Base-by-base conservation (phyloP, 768 basidiomycete genomes). In the Xerocomus spinulosus region DNA sequence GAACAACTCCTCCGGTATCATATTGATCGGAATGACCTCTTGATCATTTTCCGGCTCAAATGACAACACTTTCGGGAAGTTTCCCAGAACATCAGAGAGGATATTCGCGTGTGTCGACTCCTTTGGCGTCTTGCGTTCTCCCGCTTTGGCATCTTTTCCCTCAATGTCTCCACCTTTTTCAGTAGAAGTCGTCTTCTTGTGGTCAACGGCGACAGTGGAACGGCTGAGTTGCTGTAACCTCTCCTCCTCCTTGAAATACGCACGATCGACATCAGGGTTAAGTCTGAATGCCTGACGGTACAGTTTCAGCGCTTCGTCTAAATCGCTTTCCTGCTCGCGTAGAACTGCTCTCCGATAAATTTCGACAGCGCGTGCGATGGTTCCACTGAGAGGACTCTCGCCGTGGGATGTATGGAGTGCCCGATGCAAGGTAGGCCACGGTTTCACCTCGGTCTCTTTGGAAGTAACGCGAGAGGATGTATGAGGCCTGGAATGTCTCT, bases 221-320 rank as follows among this genome's bases (percentile, higher is more conserved):
- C 38, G 46, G 32, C 40, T 38, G 23, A 40, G 39, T 34, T 55
- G 49, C 9, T 57, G 55, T 26, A 56, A 26, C 47, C 57, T 61
- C 35, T 59, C 69, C 58, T 87, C 83, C 50, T 81, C 73, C 34
- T 73, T 71, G 50, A 77, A 72, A 66, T 87, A 92, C 1, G 78
- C 76, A 50, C 76, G 75, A 61, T 92, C 91, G 28, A 93, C 87
- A 51, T 87, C 71, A 29, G 84, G 72, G 50, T 92, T 79, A 68
- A 85, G 68, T 44, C 84, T 79, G 63, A 92, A 93, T 2, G 89
- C 89, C 51, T 80, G 79, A 9, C 89, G 81, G 58, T 95, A 96
- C 8, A 92, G 68, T 21, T 66, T 59, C 9, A 92, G 67, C 10
- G 92, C 92, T 28, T 85, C 80, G 53, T 92, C 86, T 41, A 91